These are phyloP conservation scores for Galeopsis tetrahit DNA, from an alignment of 257 asterid genomes.

Conservation along the genomic window DNA sequence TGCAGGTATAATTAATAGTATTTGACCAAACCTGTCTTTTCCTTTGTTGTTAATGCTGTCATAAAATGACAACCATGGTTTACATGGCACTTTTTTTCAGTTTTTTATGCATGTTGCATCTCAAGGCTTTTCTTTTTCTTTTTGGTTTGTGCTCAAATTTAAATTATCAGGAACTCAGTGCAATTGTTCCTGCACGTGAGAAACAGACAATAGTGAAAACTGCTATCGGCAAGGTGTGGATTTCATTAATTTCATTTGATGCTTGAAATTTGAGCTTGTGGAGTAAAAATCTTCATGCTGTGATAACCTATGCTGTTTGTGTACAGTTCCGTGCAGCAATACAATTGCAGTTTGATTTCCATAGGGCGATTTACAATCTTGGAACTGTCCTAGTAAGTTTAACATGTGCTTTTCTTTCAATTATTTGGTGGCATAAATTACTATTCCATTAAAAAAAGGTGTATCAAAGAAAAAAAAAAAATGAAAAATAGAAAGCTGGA, in stretches of 20 bases:
- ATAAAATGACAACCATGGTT: conserved; percentile 24
- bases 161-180: conserved; percentile 88
- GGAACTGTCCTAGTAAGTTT: conserved; percentile 98
- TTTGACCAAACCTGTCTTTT: conserved; percentile 4
- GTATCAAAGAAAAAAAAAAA: background rate
- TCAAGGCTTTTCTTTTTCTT: conserved; percentile 29
- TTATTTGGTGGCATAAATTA: conserved; percentile 9
- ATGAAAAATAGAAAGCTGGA: conserved; percentile 18
- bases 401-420: conserved; percentile 30
- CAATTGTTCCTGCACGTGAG: conserved; percentile 99
- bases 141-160: conserved; percentile 32
- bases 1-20: conserved; percentile 67
- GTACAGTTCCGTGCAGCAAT: conserved; percentile 96
- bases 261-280: conserved; percentile 22
- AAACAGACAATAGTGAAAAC: conserved; percentile 88
- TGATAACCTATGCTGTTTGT: conserved; percentile 33
- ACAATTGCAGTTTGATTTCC: conserved; percentile 96
- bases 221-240: conserved; percentile 88
- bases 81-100: conserved; percentile 2
- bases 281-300: background rate
- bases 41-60: conserved; percentile 24
- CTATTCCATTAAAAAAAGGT: conserved; percentile 7
- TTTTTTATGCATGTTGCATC: conserved; percentile 17
- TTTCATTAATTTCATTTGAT: conserved; percentile 24
- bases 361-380: conserved; percentile 98